Conservation (phyloP, 768 basidiomycete genomes). For the Sistotremastrum niveocremeum region DNA sequence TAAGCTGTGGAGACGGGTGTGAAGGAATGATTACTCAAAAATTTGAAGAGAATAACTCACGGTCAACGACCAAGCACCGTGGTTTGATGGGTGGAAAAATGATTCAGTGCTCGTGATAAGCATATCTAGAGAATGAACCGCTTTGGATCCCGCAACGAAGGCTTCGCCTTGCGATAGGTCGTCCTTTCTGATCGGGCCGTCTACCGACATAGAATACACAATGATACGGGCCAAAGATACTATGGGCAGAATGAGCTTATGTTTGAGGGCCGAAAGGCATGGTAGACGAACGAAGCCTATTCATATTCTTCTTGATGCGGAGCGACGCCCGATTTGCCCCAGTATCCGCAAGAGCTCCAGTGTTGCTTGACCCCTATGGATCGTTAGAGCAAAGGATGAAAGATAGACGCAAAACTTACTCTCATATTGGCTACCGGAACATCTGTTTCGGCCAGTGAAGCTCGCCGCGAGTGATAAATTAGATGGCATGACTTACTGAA, state of each 20-base stretch:
- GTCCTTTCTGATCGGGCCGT: conserved; percentile 45
- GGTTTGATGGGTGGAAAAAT: conserved; percentile 93
- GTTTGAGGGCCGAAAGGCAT: background rate
- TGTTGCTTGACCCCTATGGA: conserved; percentile 44
- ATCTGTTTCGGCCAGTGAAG: conserved; percentile 22
- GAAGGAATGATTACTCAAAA: conserved; percentile 4
- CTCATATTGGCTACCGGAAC: conserved; percentile 60
- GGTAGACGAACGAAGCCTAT: conserved; percentile 39
- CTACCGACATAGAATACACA: conserved; percentile 81
- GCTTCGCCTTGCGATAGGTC: conserved; percentile 28
- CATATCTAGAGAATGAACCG: conserved; percentile 76
- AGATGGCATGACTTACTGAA: conserved; percentile 40
- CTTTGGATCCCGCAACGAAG: conserved; percentile 72
- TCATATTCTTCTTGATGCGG: conserved; percentile 57
- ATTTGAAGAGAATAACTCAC: conserved; percentile 22
- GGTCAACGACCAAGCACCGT: conserved; percentile 64
- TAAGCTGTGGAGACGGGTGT: conserved; percentile 29
- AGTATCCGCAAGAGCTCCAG: conserved; percentile 57
- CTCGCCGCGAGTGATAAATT: background rate
- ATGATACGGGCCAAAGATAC: conserved; percentile 76
- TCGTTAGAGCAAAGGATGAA: background rate
- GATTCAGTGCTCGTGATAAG: conserved; percentile 86
- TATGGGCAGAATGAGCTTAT: conserved; percentile 16
- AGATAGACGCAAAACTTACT: conserved; percentile 22
- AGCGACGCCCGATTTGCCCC: conserved; percentile 40